phyloP scores from a whole-genome alignment of 768 basidiomycete species.

The Mrakia gelida region DNA sequence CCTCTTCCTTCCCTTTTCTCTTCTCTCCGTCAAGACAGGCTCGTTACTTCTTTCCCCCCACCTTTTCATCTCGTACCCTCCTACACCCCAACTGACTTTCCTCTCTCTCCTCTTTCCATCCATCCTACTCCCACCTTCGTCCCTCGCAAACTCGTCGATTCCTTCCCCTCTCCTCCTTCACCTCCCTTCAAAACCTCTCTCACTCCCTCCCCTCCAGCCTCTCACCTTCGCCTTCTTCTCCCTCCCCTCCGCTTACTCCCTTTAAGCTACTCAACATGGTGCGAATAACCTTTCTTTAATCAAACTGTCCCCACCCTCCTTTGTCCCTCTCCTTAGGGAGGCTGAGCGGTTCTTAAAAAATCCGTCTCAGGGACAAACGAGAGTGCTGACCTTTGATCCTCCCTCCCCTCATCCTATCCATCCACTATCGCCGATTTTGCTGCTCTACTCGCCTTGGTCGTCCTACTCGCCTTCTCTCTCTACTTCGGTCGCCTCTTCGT shows the following conservation, averaged over 20 bases:
- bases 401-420: neutral
- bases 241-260: neutral
- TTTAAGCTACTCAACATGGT: slow-evolving; percentile 16
- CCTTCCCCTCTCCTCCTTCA: neutral
- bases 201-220: neutral
- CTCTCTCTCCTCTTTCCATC: neutral
- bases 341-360: neutral
- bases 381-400: neutral
- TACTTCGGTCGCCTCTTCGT: neutral
- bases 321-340: slow-evolving; percentile 11
- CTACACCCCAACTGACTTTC: neutral
- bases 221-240: slow-evolving; percentile 5
- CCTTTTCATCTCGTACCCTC: neutral
- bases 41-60: neutral
- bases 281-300: neutral
- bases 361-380: neutral
- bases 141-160: no score
- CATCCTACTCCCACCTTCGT: neutral
- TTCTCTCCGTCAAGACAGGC: neutral
- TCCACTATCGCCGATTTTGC: neutral
- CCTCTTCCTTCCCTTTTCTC: neutral
- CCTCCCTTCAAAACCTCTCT: neutral
- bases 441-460: neutral
- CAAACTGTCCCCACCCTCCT: neutral
- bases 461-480: no score